These are phyloP conservation scores for Cichorium intybus DNA, from an alignment of 140 eudicot species.

Conservation along the genomic window DNA sequence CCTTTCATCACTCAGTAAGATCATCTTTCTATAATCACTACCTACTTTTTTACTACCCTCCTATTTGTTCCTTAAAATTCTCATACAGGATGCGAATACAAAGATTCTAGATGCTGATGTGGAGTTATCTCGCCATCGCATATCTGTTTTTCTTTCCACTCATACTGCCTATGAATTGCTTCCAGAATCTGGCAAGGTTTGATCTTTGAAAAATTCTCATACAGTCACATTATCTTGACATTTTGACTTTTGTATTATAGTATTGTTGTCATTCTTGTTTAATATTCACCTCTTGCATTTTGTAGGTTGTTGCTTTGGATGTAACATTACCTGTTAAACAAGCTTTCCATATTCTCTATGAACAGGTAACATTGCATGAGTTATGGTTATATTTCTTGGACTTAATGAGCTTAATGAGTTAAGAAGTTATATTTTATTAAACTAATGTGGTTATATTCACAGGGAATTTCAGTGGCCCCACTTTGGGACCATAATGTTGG, in stretches of 20 bases:
- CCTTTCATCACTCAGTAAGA: slow-evolving; percentile 55
- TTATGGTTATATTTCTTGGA: not conserved
- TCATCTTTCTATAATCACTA: slow-evolving; percentile 5
- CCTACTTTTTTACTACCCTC: not conserved
- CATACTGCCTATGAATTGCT: slow-evolving; percentile 87
- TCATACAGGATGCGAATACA: slow-evolving; percentile 45
- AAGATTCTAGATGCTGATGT: slow-evolving; percentile 60
- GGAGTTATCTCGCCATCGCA: slow-evolving; percentile 74
- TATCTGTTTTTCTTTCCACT: slow-evolving; percentile 65
- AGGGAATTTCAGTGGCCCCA: slow-evolving; percentile 83
- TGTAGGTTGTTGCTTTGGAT: slow-evolving; percentile 78
- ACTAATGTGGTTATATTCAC: slow-evolving; percentile 20
- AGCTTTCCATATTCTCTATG: slow-evolving; percentile 85
- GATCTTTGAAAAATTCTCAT: slow-evolving; percentile 15
- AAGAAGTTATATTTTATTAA: too few relatives aligned
- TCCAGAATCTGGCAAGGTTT: slow-evolving; percentile 93
- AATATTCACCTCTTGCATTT: slow-evolving; percentile 1
- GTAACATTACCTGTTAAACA: slow-evolving; percentile 76
- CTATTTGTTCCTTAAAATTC: not conserved
- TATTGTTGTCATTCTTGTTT: not conserved
- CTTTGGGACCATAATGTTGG: slow-evolving; percentile 68
- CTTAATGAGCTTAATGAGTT: too few relatives aligned
- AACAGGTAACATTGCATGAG: slow-evolving; percentile 50
- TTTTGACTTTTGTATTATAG: not conserved
- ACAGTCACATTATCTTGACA: not conserved